Evolutionary conservation across 2,329 filamentous ascomycete species (phyloP).

Genomic region (Cylindrodendrum hubeiense): DNA sequence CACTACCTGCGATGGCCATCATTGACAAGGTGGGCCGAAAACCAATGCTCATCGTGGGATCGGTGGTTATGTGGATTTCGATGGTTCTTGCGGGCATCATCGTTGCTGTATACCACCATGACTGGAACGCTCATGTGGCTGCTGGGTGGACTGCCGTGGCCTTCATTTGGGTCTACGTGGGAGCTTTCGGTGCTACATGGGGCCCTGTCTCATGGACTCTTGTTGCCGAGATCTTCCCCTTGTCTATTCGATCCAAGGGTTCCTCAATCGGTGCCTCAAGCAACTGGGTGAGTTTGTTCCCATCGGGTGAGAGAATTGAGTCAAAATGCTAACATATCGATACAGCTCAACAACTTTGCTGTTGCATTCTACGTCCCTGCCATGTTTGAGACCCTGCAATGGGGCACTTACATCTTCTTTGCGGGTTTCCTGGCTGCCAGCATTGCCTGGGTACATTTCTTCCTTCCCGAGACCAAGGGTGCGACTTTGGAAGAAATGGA

Average conservation of each 20-base stretch:
- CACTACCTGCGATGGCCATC: conserved; percentile 50
- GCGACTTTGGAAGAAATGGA: conserved; percentile 68
- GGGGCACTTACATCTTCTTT: conserved; percentile 70
- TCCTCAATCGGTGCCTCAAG: conserved; percentile 56
- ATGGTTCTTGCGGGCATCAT: conserved; percentile 57
- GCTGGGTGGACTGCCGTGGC: conserved; percentile 55
- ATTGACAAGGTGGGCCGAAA: conserved; percentile 57
- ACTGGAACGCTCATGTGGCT: conserved; percentile 50
- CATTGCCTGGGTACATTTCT: conserved; percentile 62
- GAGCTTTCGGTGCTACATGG: conserved; percentile 57
- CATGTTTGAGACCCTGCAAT: conserved; percentile 53
- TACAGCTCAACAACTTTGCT: conserved; percentile 58
- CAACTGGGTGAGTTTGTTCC: conserved; percentile 52
- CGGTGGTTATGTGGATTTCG: conserved; percentile 52
- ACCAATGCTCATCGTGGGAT: conserved; percentile 53
- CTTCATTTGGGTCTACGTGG: conserved; percentile 63
- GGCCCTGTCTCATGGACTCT: conserved; percentile 62
- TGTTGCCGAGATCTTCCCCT: conserved; percentile 60
- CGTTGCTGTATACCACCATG: conserved; percentile 51
- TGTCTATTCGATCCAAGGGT: conserved; percentile 59
- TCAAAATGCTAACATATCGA: not conserved
- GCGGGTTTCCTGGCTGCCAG: conserved; percentile 61
- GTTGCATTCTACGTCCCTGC: conserved; percentile 60
- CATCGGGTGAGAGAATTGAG: not conserved
- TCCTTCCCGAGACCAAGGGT: conserved; percentile 67